Conservation (phyloP, 148 eudicot species). For the Diospyros lotus region DNA sequence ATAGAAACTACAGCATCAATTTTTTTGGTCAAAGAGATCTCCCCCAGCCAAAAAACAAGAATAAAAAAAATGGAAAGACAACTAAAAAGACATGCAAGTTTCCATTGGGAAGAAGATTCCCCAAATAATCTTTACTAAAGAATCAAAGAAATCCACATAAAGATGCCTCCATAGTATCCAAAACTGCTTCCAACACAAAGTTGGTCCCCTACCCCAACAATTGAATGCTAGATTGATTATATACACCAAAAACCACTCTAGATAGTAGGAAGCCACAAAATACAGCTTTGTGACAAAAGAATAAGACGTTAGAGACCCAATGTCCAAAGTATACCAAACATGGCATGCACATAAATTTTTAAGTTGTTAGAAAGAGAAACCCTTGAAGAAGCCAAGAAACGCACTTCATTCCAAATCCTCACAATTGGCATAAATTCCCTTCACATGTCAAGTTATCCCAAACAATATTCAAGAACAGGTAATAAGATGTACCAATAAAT, state of each 20-base stretch:
- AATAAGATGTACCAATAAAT: too few relatives aligned
- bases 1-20: not conserved
- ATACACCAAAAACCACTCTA: constrained; percentile 3
- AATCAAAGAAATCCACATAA: not conserved
- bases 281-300: constrained; percentile 3
- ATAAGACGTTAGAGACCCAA: not conserved
- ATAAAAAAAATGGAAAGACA: not conserved
- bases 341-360: not conserved
- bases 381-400: not conserved
- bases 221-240: not conserved
- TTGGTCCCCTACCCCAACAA: not conserved
- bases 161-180: not conserved
- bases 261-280: constrained; percentile 1
- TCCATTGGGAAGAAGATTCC: too few relatives aligned
- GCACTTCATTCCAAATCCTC: not conserved
- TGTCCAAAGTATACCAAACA: not conserved
- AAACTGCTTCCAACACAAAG: not conserved
- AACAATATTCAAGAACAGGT: not conserved
- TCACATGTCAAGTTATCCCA: not conserved
- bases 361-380: not conserved
- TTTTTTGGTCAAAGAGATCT: not conserved
- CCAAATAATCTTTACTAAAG: not conserved
- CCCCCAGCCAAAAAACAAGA: not conserved
- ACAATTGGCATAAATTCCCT: not conserved
- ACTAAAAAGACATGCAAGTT: too few relatives aligned